Evolutionary conservation across 148 eudicot genomes (phyloP).

Genomic region (Chenopodium formosanum): DNA sequence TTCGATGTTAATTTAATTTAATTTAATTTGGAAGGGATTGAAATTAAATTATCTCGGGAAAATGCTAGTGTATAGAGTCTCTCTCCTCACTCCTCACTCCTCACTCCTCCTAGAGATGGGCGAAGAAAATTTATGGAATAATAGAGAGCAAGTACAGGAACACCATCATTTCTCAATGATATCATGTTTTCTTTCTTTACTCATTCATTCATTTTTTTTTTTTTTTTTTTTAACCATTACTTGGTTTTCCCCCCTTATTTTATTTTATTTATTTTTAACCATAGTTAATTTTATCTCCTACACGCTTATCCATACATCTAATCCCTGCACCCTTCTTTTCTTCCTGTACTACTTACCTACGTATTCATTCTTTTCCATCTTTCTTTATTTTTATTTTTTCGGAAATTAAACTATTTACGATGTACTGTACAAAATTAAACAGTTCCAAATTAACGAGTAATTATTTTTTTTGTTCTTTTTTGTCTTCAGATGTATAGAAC

Average conservation of each 20-base stretch:
- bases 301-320: conserved; percentile 41
- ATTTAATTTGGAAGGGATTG: no score
- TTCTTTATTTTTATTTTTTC: no score
- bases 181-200: conserved; percentile 26
- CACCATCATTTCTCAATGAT: conserved; percentile 95
- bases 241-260: neutral
- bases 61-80: conserved; percentile 14
- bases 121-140: conserved; percentile 26
- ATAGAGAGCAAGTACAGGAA: conserved; percentile 63
- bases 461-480: conserved; percentile 2
- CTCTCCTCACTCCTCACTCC: neutral
- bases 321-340: conserved; percentile 18
- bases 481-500: conserved; percentile 80
- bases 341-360: conserved; percentile 14
- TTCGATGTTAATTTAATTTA: neutral
- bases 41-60: conserved; percentile 24
- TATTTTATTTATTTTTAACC: conserved; percentile 28
- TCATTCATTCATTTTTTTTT: neutral
- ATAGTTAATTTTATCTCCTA: conserved; percentile 33
- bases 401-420: no score
- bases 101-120: conserved; percentile 39
- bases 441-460: neutral
- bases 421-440: no score
- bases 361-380: conserved; percentile 3
- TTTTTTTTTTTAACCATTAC: conserved; percentile 24